These are phyloP conservation scores for Schizosaccharomyces octosporus DNA, from an alignment of 805 yeast genomes.

Conservation along the genomic window DNA sequence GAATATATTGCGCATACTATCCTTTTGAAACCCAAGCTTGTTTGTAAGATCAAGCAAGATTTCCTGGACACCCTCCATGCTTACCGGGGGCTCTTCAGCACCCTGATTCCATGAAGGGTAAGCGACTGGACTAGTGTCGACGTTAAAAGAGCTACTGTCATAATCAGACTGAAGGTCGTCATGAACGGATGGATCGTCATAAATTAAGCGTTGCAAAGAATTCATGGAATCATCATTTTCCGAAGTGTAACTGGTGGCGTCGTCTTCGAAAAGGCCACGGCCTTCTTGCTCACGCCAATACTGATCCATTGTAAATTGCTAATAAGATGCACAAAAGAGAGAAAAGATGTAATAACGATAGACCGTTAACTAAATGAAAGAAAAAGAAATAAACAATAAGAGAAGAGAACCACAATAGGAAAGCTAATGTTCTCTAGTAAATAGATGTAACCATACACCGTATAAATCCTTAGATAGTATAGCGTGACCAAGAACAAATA, in stretches of 20 bases:
- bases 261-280: slow-evolving; percentile 1
- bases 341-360: not conserved
- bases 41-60: slow-evolving; percentile 34
- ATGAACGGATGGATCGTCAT: not conserved
- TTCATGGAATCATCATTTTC: not conserved
- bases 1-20: slow-evolving; percentile 52
- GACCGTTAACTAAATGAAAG: not conserved
- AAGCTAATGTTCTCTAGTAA: too few relatives aligned
- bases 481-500: too few relatives aligned
- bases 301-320: not conserved
- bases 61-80: slow-evolving; percentile 31
- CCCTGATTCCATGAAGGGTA: slow-evolving; percentile 97
- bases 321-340: not conserved
- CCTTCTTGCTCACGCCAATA: slow-evolving; percentile 1
- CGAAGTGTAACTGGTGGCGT: not conserved
- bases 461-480: too few relatives aligned
- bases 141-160: not conserved
- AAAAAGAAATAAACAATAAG: too few relatives aligned
- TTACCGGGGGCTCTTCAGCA: slow-evolving; percentile 61
- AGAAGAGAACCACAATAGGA: too few relatives aligned
- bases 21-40: slow-evolving; percentile 65
- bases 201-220: not conserved
- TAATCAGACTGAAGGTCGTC: not conserved
- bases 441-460: too few relatives aligned
- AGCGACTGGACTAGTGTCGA: slow-evolving; percentile 14